These are phyloP conservation scores for Trametes sp. DNA, from an alignment of 1,284 basidiomycete species.

Conservation along the genomic window DNA sequence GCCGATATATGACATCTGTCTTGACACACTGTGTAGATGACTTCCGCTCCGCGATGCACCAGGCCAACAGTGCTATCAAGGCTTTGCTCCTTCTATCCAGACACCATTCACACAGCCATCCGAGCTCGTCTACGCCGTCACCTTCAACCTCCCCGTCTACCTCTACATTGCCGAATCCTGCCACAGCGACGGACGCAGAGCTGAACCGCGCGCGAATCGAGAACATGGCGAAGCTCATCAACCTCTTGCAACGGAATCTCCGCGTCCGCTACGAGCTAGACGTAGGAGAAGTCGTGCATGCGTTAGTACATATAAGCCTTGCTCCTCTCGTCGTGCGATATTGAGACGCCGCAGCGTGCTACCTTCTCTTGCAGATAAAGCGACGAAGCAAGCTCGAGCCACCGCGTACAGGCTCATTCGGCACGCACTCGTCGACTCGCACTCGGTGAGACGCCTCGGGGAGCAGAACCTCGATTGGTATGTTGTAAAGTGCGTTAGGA, in stretches of 20 bases:
- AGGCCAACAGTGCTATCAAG: constrained; percentile 63
- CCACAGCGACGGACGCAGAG: constrained; percentile 52
- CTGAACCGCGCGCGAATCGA: constrained; percentile 65
- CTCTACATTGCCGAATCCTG: constrained; percentile 42
- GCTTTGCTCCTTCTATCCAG: constrained; percentile 49
- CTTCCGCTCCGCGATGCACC: constrained; percentile 71
- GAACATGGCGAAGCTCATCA: constrained; percentile 71
- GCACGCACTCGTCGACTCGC: constrained; percentile 77
- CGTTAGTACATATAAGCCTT: constrained; percentile 54
- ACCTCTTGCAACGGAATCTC: constrained; percentile 76
- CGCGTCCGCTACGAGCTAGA: constrained; percentile 82
- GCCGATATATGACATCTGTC: background rate
- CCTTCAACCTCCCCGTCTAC: constrained; percentile 56
- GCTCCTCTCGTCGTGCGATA: constrained; percentile 6
- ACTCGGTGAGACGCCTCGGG: constrained; percentile 66
- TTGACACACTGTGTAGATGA: constrained; percentile 54
- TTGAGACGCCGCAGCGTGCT: constrained; percentile 58
- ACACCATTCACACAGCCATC: constrained; percentile 16
- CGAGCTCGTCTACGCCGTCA: constrained; percentile 36
- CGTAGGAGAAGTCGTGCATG: constrained; percentile 73
- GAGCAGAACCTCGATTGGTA: constrained; percentile 86
- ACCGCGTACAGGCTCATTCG: constrained; percentile 89
- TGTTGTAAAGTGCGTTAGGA: constrained; percentile 75
- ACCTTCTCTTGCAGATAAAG: constrained; percentile 79
- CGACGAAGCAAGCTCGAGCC: constrained; percentile 80